phyloP scores from a whole-genome alignment of 2,329 filamentous ascomycete genomes.

The Byssothecium circinans region DNA sequence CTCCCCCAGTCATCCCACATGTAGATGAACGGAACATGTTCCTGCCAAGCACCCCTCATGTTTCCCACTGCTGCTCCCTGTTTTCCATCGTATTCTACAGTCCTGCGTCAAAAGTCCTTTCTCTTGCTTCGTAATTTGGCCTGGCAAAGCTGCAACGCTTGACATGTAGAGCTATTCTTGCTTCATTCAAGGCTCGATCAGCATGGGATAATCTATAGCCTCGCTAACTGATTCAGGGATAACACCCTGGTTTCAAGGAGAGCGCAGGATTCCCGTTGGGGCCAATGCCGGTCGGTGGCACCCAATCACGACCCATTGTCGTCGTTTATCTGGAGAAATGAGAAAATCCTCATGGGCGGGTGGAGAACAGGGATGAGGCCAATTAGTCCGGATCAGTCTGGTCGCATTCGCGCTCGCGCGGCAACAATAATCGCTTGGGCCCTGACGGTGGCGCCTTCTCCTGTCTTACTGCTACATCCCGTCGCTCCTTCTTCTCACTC shows the following conservation, averaged over 20 bases:
- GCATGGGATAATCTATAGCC: not conserved
- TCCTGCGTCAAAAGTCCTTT: too few relatives aligned
- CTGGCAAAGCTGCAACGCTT: too few relatives aligned
- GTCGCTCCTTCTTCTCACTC: not conserved
- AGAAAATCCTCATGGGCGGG: not conserved
- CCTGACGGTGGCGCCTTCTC: not conserved
- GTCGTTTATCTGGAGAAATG: not conserved
- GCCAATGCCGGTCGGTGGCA: not conserved
- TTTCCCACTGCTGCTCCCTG: too few relatives aligned
- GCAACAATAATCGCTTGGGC: too few relatives aligned
- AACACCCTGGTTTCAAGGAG: not conserved
- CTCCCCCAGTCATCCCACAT: not conserved
- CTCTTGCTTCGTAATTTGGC: too few relatives aligned
- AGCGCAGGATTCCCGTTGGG: not conserved
- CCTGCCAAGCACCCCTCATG: too few relatives aligned
- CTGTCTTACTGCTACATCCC: not conserved
- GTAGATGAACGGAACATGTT: too few relatives aligned
- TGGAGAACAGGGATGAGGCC: not conserved
- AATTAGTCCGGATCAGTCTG: not conserved
- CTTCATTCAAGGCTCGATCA: too few relatives aligned
- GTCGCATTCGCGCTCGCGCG: not conserved
- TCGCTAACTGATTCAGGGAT: not conserved
- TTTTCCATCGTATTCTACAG: too few relatives aligned
- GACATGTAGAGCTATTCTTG: too few relatives aligned
- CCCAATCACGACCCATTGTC: not conserved